These are phyloP conservation scores for Termitomyces sp. DNA, from an alignment of 768 basidiomycete genomes.

Conservation along the genomic window DNA sequence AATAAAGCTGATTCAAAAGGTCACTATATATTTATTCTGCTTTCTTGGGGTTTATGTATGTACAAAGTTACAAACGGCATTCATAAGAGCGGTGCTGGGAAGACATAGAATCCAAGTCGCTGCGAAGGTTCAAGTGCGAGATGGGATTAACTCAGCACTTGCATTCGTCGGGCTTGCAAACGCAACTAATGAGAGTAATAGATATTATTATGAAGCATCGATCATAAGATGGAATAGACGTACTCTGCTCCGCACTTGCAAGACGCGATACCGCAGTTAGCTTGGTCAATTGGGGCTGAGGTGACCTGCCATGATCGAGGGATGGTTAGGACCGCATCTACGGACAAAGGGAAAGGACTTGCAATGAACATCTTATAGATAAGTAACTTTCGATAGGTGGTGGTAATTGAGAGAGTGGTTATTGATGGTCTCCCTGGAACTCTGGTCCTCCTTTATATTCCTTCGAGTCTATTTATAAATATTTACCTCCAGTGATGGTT, in stretches of 20 bases:
- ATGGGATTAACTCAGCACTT: constrained; percentile 48
- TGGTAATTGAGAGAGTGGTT: neutral
- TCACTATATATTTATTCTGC: neutral
- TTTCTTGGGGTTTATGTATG: neutral
- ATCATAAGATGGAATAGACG: constrained; percentile 6
- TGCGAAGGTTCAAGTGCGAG: neutral
- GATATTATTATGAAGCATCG: neutral
- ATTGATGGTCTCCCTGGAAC: neutral
- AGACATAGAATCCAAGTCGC: too few species aligned
- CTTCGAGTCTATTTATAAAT: neutral
- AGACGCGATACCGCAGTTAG: constrained; percentile 37
- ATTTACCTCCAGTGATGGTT: neutral
- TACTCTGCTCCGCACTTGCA: constrained; percentile 52
- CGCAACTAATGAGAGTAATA: constrained; percentile 36
- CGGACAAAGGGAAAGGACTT: neutral
- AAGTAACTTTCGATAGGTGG: neutral
- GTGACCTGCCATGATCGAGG: constrained; percentile 18
- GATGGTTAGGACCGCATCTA: neutral
- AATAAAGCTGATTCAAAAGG: neutral
- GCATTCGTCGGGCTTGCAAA: constrained; percentile 57
- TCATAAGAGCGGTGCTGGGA: too few species aligned
- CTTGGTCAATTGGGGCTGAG: constrained; percentile 35
- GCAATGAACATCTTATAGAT: neutral
- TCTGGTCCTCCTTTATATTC: neutral
- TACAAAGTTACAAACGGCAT: neutral